A percentile compares a stretch with the other conserved stretches of the same genome.
phyloP scores from a whole-genome alignment of 164 flowering plant genomes.

The Annona squamosa region DNA sequence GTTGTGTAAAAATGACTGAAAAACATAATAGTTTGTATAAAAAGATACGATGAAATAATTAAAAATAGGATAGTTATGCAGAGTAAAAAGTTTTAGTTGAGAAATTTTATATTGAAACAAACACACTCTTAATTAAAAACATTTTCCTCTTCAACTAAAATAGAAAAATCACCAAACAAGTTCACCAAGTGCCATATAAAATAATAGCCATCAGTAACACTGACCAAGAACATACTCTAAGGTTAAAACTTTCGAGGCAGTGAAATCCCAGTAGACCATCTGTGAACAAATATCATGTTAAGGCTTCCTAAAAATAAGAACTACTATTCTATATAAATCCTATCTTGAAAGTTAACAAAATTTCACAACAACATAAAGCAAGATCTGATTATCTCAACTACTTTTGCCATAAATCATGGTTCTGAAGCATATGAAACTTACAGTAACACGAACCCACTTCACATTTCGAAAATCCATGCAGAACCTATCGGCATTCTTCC shows the following conservation, averaged over 20 bases:
- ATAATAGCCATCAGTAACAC: constrained; percentile 4
- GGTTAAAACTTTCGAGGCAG: constrained; percentile 76
- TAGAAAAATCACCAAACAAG: not conserved
- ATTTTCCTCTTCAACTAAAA: no score
- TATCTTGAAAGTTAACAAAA: not conserved
- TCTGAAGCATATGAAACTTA: constrained; percentile 44
- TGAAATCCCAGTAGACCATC: constrained; percentile 91
- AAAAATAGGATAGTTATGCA: no score
- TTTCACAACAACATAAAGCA: not conserved
- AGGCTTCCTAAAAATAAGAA: not conserved
- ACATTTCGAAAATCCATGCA: constrained; percentile 88
- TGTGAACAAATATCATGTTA: constrained; percentile 16
- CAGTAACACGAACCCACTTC: constrained; percentile 98
- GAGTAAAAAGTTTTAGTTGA: no score
- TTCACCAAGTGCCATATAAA: not conserved
- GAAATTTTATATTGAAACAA: no score
- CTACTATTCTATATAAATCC: no score
- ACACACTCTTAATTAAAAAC: no score
- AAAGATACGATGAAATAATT: no score
- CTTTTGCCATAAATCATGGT: not conserved
- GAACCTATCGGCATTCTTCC: constrained; percentile 91
- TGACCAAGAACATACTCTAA: constrained; percentile 96
- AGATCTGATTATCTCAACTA: no score
- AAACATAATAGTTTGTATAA: no score
- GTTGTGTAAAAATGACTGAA: no score